Evolutionary conservation across 768 basidiomycete genomes (phyloP).

Genomic region (Agaricus blazei): DNA sequence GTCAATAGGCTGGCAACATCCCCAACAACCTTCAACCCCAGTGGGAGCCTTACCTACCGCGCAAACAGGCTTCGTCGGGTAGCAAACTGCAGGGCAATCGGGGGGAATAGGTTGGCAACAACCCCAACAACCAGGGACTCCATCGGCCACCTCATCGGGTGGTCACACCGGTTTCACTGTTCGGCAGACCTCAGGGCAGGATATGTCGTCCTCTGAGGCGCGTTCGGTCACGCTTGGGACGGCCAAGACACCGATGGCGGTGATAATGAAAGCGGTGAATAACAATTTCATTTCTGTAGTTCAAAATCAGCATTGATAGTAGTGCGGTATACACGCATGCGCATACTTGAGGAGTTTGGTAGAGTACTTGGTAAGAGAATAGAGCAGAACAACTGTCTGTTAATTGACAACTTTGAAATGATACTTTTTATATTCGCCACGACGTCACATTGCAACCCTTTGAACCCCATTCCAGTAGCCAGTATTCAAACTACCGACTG

Average conservation of each 20-base stretch:
- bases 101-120: slow-evolving; percentile 1
- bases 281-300: background rate
- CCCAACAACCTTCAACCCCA: background rate
- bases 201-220: background rate
- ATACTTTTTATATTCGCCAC: no score
- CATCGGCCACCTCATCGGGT: background rate
- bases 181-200: background rate
- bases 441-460: no score
- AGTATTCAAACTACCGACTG: no score
- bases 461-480: no score
- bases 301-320: background rate
- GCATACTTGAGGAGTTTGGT: no score
- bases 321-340: no score
- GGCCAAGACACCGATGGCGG: background rate
- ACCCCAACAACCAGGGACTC: slow-evolving; percentile 1
- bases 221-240: background rate
- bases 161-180: background rate
- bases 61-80: background rate
- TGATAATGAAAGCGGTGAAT: background rate
- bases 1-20: slow-evolving; percentile 4
- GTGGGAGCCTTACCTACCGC: background rate
- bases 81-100: background rate
- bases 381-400: no score
- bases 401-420: no score
- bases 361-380: no score